Conservation (phyloP, 1,284 basidiomycete genomes). For the Mycocalia duriaeana region DNA sequence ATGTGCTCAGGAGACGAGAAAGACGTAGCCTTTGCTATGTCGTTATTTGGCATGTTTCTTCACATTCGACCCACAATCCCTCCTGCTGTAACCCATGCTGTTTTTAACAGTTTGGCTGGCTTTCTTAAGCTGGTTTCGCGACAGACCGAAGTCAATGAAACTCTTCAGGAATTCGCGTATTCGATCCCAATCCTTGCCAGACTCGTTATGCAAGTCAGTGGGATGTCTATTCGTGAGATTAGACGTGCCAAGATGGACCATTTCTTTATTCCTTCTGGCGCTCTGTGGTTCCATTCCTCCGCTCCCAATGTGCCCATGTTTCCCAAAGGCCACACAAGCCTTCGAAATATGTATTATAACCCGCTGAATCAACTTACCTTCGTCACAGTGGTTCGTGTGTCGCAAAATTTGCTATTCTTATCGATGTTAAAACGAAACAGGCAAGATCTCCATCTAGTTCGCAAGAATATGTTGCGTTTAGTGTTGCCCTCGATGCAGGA, state of each 20-base stretch:
- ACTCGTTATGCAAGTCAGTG: slow-evolving; percentile 60
- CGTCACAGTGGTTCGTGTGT: slow-evolving; percentile 61
- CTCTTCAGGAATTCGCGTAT: slow-evolving; percentile 49
- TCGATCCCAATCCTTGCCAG: slow-evolving; percentile 54
- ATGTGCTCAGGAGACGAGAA: slow-evolving; percentile 46
- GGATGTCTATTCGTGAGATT: slow-evolving; percentile 70
- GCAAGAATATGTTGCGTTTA: slow-evolving; percentile 64
- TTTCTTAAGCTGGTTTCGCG: slow-evolving; percentile 59
- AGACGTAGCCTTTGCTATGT: slow-evolving; percentile 40
- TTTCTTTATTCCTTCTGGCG: slow-evolving; percentile 66
- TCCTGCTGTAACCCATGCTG: slow-evolving; percentile 60
- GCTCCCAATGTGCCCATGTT: slow-evolving; percentile 57
- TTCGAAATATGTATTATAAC: slow-evolving; percentile 42
- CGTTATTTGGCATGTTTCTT: slow-evolving; percentile 48
- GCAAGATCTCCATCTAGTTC: slow-evolving; percentile 66
- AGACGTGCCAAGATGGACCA: slow-evolving; percentile 70
- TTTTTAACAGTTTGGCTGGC: slow-evolving; percentile 70
- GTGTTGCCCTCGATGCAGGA: slow-evolving; percentile 47
- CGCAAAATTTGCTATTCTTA: slow-evolving; percentile 69
- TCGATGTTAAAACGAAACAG: slow-evolving; percentile 63
- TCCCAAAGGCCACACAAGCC: slow-evolving; percentile 36
- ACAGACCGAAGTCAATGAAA: slow-evolving; percentile 35
- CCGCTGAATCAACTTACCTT: slow-evolving; percentile 46
- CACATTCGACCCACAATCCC: slow-evolving; percentile 54
- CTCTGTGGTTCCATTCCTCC: slow-evolving; percentile 57